phyloP scores from a whole-genome alignment of 2,329 filamentous ascomycete species.

The Chalara sp. region DNA sequence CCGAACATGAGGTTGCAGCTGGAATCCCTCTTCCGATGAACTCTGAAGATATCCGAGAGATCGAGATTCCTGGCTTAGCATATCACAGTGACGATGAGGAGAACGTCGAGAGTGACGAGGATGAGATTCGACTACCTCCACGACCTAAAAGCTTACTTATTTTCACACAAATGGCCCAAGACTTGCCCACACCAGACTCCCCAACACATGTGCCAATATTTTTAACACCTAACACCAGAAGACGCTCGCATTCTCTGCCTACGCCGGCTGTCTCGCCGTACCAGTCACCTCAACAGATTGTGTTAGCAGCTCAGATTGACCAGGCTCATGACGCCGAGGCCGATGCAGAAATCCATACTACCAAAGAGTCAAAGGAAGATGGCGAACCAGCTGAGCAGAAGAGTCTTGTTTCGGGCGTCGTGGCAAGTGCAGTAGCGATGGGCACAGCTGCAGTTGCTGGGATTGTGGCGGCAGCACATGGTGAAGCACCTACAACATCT shows the following conservation, averaged over 20 bases:
- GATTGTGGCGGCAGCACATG: conserved; percentile 13
- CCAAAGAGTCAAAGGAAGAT: background rate
- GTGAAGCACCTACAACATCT: conserved; percentile 11
- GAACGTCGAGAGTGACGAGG: conserved; percentile 33
- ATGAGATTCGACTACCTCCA: conserved; percentile 28
- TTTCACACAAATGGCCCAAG: conserved; percentile 25
- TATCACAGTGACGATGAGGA: conserved; percentile 56
- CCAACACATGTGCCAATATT: conserved; percentile 12
- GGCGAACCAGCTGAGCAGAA: conserved; percentile 3
- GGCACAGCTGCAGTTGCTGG: conserved; percentile 17
- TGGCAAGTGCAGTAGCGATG: conserved; percentile 12
- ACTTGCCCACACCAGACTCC: conserved; percentile 21
- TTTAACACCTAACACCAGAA: conserved; percentile 13
- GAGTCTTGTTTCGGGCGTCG: conserved; percentile 8
- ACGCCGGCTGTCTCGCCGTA: conserved; percentile 15
- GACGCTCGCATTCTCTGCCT: conserved; percentile 25
- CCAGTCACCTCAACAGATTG: conserved; percentile 7
- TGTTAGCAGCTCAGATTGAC: conserved; percentile 8
- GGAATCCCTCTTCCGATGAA: conserved; percentile 62
- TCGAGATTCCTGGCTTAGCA: conserved; percentile 68
- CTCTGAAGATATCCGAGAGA: conserved; percentile 67
- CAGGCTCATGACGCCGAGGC: conserved; percentile 4
- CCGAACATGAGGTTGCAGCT: conserved; percentile 35
- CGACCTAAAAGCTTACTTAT: conserved; percentile 36
- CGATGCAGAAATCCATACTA: conserved; percentile 1